Base-by-base conservation (phyloP, 2,329 filamentous ascomycete species). In the Cryphonectria naterciae region DNA sequence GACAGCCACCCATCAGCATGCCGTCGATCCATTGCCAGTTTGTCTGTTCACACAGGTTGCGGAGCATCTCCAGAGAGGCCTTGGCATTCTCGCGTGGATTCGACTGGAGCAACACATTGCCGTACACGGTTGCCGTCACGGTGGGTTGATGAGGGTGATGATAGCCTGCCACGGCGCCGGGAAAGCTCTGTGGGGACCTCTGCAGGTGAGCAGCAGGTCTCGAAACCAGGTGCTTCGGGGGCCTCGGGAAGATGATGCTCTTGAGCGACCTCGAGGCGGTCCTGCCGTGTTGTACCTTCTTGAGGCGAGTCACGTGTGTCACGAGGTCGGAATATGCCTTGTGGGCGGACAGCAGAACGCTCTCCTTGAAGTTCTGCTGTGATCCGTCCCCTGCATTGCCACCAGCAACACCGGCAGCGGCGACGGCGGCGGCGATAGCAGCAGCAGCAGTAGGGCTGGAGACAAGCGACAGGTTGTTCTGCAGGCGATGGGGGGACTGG, bases 1-100 rank as follows among this genome's bases (percentile, higher is more conserved):
- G 85, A 81, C 96, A 98, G 2, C 96, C 96, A 54, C 93, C 94
- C 8, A 98, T 85, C 54, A 98, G 85, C 84, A 98, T 95, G 2
- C 96, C 96, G 78, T 98, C 95, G 68, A 94, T 88, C 96, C 96
- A 99, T 75, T 90, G 88, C 93, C 93, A 96, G 13, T 86, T 87
- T 76, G 91, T 93, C 78, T 95, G 91, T 76, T 92, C 89, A 78
- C 94, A 97, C 8, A 97, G 82, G 74, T 85, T 88, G 22, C 89
- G 90, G 28, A 97, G 84, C 76, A 94, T 88, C 52, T 93, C 88
- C 28, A 97, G 81, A 2, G 92, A 92, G 8, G 87, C 84, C 63
- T 85, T 87, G 11, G 93, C 93, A 74, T 86, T 88, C 68, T 84
- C 79, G 32, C 86, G 77, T 4, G 86, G 84, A 25, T 70, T 64